Percentiles rank a stretch among this genome's conserved stretches.
Conservation (phyloP, 139 green algal species). For the Chlorella sp. region DNA sequence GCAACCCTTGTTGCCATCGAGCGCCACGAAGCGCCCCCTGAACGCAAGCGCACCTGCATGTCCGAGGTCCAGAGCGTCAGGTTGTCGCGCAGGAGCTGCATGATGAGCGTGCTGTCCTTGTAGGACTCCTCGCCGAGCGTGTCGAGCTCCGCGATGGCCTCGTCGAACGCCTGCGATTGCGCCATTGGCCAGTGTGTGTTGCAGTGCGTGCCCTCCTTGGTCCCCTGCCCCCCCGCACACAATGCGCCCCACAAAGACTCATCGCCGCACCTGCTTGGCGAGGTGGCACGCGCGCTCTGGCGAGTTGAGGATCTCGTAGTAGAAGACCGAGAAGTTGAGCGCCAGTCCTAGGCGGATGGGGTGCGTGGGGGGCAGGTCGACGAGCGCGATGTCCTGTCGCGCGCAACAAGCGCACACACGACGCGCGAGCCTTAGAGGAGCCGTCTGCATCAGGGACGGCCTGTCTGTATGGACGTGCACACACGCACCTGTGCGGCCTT, state of each 20-base stretch:
- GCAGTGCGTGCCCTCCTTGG: neutral
- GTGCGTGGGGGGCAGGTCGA: conserved; percentile 87
- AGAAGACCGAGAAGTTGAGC: conserved; percentile 99
- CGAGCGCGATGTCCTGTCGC: conserved; percentile 87
- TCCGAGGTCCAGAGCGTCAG: conserved; percentile 98
- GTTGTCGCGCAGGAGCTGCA: conserved; percentile 99
- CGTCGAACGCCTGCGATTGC: conserved; percentile 96
- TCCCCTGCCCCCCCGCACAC: no score
- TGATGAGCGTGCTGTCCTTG: conserved; percentile 99
- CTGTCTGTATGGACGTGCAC: no score
- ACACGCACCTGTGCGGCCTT: conserved; percentile 78
- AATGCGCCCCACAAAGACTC: no score
- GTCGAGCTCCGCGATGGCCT: conserved; percentile 98
- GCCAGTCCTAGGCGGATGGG: conserved; percentile 94
- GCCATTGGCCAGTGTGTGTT: neutral
- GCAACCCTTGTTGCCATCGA: no score
- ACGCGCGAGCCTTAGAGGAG: no score
- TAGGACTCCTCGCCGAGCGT: conserved; percentile 97
- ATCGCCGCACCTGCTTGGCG: conserved; percentile 81
- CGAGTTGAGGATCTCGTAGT: conserved; percentile 99
- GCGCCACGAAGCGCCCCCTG: no score
- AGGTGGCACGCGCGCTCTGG: conserved; percentile 91
- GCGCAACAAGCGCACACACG: neutral
- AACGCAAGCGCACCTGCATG: conserved; percentile 68
- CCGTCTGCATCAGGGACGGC: no score